phyloP scores from a whole-genome alignment of 345 rosid species.

The Hevea brasiliensis region DNA sequence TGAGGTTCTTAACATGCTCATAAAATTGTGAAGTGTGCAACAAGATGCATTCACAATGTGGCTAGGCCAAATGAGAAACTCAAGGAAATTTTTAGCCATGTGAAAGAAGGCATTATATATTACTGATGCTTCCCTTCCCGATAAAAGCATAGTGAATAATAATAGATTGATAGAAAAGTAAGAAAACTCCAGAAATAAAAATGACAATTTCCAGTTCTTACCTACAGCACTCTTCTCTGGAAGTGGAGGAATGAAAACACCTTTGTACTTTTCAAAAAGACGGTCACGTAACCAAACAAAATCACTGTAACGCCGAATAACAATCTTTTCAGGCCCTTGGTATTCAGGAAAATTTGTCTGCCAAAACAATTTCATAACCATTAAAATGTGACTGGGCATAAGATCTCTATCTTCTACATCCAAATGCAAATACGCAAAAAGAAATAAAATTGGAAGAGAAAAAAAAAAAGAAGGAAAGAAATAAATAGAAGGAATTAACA shows the following conservation, averaged over 20 bases:
- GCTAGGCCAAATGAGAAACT: neutral
- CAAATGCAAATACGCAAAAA: neutral
- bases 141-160: neutral
- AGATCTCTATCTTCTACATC: neutral
- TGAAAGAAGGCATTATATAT: neutral
- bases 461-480: neutral
- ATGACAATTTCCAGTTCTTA: slow-evolving; percentile 24
- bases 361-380: slow-evolving; percentile 18
- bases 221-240: slow-evolving; percentile 99
- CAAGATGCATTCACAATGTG: neutral
- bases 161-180: slow-evolving; percentile 1
- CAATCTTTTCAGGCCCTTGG: slow-evolving; percentile 93
- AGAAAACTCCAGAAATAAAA: neutral
- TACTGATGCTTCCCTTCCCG: neutral
- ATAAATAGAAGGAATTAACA: no score
- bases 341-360: slow-evolving; percentile 87
- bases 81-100: neutral
- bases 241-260: slow-evolving; percentile 88
- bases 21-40: neutral
- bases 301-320: slow-evolving; percentile 91
- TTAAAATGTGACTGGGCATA: neutral
- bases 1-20: no score
- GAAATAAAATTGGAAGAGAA: neutral
- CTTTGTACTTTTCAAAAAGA: slow-evolving; percentile 83
- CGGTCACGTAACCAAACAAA: slow-evolving; percentile 93